These are phyloP conservation scores for Maudiozyma bulderi DNA, from an alignment of 805 yeast genomes.

Conservation along the genomic window DNA sequence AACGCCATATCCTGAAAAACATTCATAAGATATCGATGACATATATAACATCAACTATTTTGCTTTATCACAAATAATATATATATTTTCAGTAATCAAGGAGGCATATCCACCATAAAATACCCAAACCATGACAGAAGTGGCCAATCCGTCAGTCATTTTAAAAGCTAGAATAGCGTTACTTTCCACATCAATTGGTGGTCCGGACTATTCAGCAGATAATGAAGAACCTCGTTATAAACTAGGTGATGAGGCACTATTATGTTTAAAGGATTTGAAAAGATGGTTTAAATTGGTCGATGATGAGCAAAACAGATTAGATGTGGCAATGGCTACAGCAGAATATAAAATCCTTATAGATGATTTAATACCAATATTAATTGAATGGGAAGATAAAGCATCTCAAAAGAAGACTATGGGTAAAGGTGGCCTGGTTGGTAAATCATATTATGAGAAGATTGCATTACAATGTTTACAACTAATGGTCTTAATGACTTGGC, in stretches of 20 bases:
- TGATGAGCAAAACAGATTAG: constrained; percentile 56
- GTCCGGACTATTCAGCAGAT: constrained; percentile 57
- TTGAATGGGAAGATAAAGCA: constrained; percentile 54
- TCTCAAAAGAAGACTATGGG: constrained; percentile 16
- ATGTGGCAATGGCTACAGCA: constrained; percentile 81
- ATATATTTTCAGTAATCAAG: neutral
- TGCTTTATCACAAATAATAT: too few relatives aligned
- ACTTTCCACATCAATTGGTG: constrained; percentile 84
- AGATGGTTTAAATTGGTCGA: constrained; percentile 83
- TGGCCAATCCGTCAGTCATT: constrained; percentile 18
- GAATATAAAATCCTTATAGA: constrained; percentile 63
- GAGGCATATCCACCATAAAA: neutral
- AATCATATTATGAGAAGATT: constrained; percentile 40
- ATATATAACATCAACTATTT: too few relatives aligned
- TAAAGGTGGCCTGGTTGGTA: constrained; percentile 18
- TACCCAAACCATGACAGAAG: neutral
- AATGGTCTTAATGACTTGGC: constrained; percentile 80
- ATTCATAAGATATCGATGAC: too few relatives aligned
- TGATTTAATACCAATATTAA: constrained; percentile 66
- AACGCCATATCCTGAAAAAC: too few relatives aligned
- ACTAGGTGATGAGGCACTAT: constrained; percentile 68
- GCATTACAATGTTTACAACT: constrained; percentile 69
- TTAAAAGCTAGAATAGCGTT: constrained; percentile 68
- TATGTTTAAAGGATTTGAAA: constrained; percentile 79
- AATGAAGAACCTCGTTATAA: constrained; percentile 47